Base-by-base conservation (phyloP, 345 rosid species). In the Pistacia integerrima region DNA sequence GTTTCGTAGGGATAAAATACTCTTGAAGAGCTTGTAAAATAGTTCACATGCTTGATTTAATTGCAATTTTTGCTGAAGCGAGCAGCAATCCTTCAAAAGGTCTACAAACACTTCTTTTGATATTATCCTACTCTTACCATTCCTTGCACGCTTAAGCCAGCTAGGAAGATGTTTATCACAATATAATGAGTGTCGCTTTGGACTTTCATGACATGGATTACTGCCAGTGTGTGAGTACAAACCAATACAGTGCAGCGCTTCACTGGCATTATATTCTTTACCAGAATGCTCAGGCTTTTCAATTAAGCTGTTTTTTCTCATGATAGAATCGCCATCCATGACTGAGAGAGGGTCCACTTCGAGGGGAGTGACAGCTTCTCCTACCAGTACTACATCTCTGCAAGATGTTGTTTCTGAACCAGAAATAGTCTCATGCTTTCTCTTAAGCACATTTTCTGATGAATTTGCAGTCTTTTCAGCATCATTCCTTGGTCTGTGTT, bases 71-170 rank as follows among this genome's bases (percentile, higher is more conserved):
- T 90, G 90, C 85, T 87, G 81, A 48, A 84, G 85, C 2, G 92
- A 90, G 69, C 79, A 67, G 75, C 97, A 97, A 10, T 85, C 84
- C 54, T 82, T 85, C 76, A 94, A 75, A 69, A 97, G 90, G 78
- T 90, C 93, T 75, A 87, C 44, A 86, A 97, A 97, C 22, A 97
- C 93, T 79, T 97, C 99, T 78, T 92, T 97, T 2, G 98, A 90
- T 84, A 97, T 84, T 64, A 97, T 94, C 82, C 97, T 91, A 78
- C 97, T 97, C 90, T 91, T 94, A 46, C 99, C 99, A 73, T 94
- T 92, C 85, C 99, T 90, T 44, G 99, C 99, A 79, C 98, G 95
- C 88, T 94, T 97, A 59, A 97, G 98, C 98, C 99, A 97, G 87
- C 95, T 92, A 12, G 99, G 99, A 80, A 97, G 92, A 84, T 97